Percentiles rank a stretch among this genome's conserved stretches.
phyloP scores from a whole-genome alignment of 495 filamentous ascomycete species.

The Wilcoxina mikolae region DNA sequence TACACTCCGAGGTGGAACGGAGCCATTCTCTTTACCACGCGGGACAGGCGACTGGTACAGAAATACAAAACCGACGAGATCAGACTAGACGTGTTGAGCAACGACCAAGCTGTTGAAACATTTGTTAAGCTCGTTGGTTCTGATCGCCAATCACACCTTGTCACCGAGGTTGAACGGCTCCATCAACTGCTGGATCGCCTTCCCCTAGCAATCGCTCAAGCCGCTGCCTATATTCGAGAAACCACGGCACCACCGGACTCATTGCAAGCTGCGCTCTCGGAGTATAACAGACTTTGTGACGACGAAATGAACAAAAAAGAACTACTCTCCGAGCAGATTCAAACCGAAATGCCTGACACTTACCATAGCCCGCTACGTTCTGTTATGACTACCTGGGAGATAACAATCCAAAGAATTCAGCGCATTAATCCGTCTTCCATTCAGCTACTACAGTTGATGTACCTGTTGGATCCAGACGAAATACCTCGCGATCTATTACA shows the following conservation, averaged over 20 bases:
- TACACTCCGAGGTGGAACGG: constrained; percentile 20
- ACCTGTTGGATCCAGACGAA: not conserved
- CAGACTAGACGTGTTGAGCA: not conserved
- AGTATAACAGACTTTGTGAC: not conserved
- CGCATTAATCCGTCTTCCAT: not conserved
- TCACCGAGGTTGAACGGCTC: constrained; percentile 28
- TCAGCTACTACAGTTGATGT: not conserved
- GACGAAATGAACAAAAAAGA: not conserved
- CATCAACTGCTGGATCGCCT: constrained; percentile 29
- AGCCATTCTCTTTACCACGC: constrained; percentile 32
- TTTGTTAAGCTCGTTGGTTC: not conserved
- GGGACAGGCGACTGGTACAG: constrained; percentile 27
- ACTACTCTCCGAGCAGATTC: not conserved
- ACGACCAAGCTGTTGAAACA: not conserved
- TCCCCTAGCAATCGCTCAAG: constrained; percentile 35
- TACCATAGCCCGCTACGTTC: not conserved
- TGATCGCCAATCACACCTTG: not conserved
- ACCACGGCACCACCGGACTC: not conserved
- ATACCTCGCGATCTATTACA: not conserved
- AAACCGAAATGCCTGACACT: too few relatives aligned
- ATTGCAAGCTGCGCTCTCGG: not conserved
- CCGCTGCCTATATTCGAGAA: constrained; percentile 32
- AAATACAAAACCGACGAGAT: constrained; percentile 9
- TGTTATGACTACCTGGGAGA: not conserved
- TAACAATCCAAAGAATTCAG: not conserved